These are phyloP conservation scores for Amaranthus hypochondriacus DNA, from an alignment of 148 eudicot genomes.

Conservation along the genomic window DNA sequence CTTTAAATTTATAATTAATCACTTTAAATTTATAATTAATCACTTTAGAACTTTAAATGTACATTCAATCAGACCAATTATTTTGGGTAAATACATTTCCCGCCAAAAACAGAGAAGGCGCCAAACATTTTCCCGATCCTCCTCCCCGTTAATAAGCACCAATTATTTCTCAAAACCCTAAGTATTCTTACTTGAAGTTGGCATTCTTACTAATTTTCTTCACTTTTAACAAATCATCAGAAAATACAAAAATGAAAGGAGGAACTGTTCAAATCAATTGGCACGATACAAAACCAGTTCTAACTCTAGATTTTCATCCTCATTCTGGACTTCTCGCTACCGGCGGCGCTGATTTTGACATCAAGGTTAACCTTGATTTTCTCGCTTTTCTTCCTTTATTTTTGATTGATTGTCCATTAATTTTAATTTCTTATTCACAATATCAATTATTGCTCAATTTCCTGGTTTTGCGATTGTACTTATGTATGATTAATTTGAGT, in stretches of 20 bases:
- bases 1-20: too few species aligned
- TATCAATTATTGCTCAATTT: background rate
- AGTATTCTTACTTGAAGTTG: background rate
- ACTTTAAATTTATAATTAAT: too few species aligned
- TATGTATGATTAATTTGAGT: background rate
- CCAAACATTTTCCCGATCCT: slow-evolving; percentile 1
- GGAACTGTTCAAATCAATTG: slow-evolving; percentile 93
- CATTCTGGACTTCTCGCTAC: slow-evolving; percentile 69
- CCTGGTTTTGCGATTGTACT: background rate
- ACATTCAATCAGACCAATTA: too few species aligned
- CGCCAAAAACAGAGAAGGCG: slow-evolving; percentile 25
- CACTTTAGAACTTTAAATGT: too few species aligned
- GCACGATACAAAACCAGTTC: slow-evolving; percentile 91
- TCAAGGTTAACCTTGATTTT: slow-evolving; percentile 46
- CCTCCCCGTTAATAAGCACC: background rate
- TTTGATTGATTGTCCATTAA: background rate
- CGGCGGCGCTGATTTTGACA: slow-evolving; percentile 91
- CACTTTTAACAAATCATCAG: background rate
- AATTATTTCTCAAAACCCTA: slow-evolving; percentile 13
- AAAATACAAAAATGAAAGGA: slow-evolving; percentile 47
- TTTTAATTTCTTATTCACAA: background rate
- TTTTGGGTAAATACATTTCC: slow-evolving; percentile 7
- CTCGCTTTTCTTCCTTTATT: background rate
- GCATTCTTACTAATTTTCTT: background rate
- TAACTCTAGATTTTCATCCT: slow-evolving; percentile 96